Base-by-base conservation (phyloP, 768 basidiomycete species). In the Pleurotus salmoneostramineus region DNA sequence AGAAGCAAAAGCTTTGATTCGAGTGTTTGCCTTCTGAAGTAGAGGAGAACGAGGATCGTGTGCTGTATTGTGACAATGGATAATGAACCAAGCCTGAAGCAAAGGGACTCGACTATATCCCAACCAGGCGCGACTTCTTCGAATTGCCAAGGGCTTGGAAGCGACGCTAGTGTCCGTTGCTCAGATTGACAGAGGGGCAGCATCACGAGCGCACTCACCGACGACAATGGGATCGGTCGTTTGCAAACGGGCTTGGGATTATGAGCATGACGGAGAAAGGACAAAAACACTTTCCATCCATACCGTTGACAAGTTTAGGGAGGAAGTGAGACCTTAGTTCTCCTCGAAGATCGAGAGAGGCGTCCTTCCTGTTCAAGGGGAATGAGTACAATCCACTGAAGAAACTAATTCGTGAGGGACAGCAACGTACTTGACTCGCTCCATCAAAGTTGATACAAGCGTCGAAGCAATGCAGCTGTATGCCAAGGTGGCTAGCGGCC, bases 291-390 rank as follows among this genome's bases (percentile, higher is more conserved):
- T 6, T 17, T 45, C 6, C 5, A 17, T 42, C 3, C 44, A 50
- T 52, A 77, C 79, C 75, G 64, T 63, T 59, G 14, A 71, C 74
- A 4, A 80, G 58, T 36, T 64, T 65, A 0, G 79, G 80, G 12
- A 76, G 60, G 56, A 77, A 77, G 57, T 75, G 63, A 3, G 68
- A 66, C 46, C 75, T 71, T 1, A 79, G 64, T 44, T 69, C 67
- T 1, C 68, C 73, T 7, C 57, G 63, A 37, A 75, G 50, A 49
- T 48, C 12, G 56, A 68, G 15, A 8, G 52, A 55, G 11, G 56
- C 46, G 60, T 57, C 21, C 61, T 56, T 62, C 71, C 61, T 8
- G 56, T 51, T 33, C 62, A 57, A 21, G 27, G 4, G 21, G 5
- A 50, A 21, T 33, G 54, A 47, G n/a, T 52, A 27, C 21, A 27